These are phyloP conservation scores for Vitis hybrid DNA, from an alignment of 177 flowering plant species.

Conservation along the genomic window DNA sequence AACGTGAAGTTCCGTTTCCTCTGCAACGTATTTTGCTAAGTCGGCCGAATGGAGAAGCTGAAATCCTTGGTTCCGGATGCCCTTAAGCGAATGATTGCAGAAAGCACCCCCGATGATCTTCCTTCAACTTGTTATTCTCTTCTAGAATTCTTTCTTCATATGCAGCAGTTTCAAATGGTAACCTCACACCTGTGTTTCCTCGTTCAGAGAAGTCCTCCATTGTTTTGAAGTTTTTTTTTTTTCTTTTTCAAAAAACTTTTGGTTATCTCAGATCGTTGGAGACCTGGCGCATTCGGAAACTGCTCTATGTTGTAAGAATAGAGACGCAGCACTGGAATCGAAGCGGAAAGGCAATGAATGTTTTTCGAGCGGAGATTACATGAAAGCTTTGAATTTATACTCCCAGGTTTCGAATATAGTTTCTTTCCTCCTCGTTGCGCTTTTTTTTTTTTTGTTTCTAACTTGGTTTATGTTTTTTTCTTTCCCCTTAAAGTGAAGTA, in stretches of 20 bases:
- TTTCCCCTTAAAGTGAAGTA: too few relatives aligned
- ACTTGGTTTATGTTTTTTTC: too few relatives aligned
- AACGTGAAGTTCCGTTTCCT: too few relatives aligned
- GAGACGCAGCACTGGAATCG: conserved; percentile 53
- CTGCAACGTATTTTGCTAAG: too few relatives aligned
- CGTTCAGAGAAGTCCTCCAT: not conserved
- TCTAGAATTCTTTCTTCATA: conserved; percentile 46
- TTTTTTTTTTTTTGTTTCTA: too few relatives aligned
- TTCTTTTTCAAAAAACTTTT: not conserved
- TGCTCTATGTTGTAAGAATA: conserved; percentile 56
- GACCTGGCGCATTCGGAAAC: conserved; percentile 50
- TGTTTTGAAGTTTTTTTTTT: not conserved
- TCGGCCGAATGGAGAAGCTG: conserved; percentile 62
- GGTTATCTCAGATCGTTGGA: conserved; percentile 36
- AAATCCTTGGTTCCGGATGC: conserved; percentile 47
- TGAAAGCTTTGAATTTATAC: conserved; percentile 59
- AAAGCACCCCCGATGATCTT: conserved; percentile 45
- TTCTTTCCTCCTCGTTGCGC: not conserved
- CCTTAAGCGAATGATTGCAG: conserved; percentile 39
- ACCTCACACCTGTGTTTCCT: not conserved
- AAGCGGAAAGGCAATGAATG: conserved; percentile 69
- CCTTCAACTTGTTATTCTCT: conserved; percentile 57
- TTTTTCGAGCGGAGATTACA: conserved; percentile 53
- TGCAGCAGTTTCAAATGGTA: conserved; percentile 62
- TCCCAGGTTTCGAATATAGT: conserved; percentile 46